Evolutionary conservation across 495 filamentous ascomycete genomes (phyloP), one percentile per base, ranked within the genome.

Genomic region (Aspergillus olivimuriae): DNA sequence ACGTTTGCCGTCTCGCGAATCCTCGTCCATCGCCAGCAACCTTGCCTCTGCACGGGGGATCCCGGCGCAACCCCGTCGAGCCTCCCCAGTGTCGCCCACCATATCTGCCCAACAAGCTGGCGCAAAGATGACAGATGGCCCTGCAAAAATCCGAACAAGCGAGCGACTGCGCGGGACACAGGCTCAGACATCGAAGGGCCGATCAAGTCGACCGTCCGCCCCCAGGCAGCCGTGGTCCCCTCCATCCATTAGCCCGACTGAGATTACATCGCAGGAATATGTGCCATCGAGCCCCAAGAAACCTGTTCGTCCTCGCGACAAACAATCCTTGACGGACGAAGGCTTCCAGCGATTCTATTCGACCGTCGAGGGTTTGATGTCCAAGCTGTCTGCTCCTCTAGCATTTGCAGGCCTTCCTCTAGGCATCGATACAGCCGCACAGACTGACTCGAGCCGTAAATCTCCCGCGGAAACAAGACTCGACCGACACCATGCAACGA

Each of bases 381-480:
- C 84, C 39, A 79, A 77, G 38, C 76, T 98, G 2, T 94, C 91
- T 4, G 87, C 89, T 0, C 89, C 89, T 10, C 71, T 98, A 5
- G 90, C 89, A 10, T 97, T 95, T 62, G 86, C 91, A 10, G 89
- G 91, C 2, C 80, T 98, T 3, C 92, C 94, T 2, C 65, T 98
- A 5, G 69, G 60, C 6, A 59, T 68, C 8, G 78, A 86, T 14
- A 75, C 80, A 34, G 47, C 72, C 6, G 23, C 57, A 8, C 68
- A 70, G 54, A 49, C 51, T 18, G 60, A 60, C 51, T 45, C 42
- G 56, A 62, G 39, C 60, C 66, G 51, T 61, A 78, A 58, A 52
- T 60, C 61, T 10, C 46, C 58, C 32, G 65, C 61, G 21, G 68
- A 63, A 21, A 57, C 61, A 17, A 74, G 61, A 51, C 39, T 64